Evolutionary conservation across 495 filamentous ascomycete species (phyloP).

Genomic region (Penicillium subrubescens): DNA sequence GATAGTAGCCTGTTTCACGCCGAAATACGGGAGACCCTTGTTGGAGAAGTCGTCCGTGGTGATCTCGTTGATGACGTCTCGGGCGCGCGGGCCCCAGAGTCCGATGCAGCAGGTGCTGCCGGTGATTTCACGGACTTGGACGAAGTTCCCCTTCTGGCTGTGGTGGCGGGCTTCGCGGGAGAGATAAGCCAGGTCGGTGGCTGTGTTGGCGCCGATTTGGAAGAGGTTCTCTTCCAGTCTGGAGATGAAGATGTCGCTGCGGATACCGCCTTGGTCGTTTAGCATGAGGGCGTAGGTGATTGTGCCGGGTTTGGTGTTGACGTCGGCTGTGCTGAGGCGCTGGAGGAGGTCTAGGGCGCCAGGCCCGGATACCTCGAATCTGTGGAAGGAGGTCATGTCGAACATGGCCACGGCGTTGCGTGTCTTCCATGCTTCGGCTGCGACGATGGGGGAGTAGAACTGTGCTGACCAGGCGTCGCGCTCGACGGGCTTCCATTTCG

Average conservation of each 20-base stretch:
- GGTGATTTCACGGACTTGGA: conserved; percentile 50
- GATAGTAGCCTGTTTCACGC: conserved; percentile 37
- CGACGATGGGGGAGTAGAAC: conserved; percentile 50
- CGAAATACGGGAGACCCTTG: conserved; percentile 41
- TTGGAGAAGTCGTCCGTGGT: conserved; percentile 44
- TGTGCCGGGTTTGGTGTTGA: conserved; percentile 36
- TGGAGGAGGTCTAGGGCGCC: conserved; percentile 48
- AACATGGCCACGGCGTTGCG: conserved; percentile 55
- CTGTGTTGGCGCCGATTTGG: conserved; percentile 49
- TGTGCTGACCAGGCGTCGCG: conserved; percentile 50
- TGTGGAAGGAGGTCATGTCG: conserved; percentile 54
- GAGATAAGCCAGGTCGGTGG: conserved; percentile 47
- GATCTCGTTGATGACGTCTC: conserved; percentile 35
- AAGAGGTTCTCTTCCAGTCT: conserved; percentile 41
- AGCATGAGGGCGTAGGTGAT: conserved; percentile 51
- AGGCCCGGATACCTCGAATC: conserved; percentile 50
- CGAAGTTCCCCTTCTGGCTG: conserved; percentile 33
- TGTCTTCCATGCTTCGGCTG: conserved; percentile 55
- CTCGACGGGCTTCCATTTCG: conserved; percentile 44
- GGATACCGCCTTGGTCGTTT: conserved; percentile 42
- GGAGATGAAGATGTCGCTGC: conserved; percentile 43
- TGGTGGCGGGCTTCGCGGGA: conserved; percentile 43
- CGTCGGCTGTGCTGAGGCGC: conserved; percentile 45
- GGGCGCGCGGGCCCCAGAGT: conserved; percentile 52
- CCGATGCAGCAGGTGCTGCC: conserved; percentile 53